phyloP scores from a whole-genome alignment of 768 basidiomycete species.

The Podaxis mareebaensis region DNA sequence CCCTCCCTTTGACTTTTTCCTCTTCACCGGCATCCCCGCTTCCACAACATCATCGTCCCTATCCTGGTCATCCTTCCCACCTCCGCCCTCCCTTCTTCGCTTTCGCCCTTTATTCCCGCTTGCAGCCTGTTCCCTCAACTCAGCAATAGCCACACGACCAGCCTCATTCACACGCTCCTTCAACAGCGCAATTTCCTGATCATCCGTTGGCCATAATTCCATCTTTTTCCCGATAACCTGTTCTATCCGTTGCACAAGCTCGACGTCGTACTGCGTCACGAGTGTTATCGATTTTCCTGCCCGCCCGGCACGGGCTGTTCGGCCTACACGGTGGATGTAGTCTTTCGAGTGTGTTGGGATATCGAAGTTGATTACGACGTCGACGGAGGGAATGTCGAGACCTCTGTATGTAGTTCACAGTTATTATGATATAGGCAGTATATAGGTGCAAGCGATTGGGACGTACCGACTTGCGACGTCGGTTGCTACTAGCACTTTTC shows the following conservation, averaged over 20 bases:
- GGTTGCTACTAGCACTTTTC: conserved; percentile 90
- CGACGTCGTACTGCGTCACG: conserved; percentile 98
- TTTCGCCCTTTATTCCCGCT: conserved; percentile 46
- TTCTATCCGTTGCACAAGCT: conserved; percentile 94
- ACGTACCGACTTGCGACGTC: conserved; percentile 91
- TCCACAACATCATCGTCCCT: conserved; percentile 92
- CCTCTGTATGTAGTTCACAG: conserved; percentile 49
- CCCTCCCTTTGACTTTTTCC: conserved; percentile 53
- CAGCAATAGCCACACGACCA: conserved; percentile 69
- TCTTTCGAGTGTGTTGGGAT: conserved; percentile 98
- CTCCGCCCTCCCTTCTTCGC: conserved; percentile 43
- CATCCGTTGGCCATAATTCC: conserved; percentile 83
- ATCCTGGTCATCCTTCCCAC: conserved; percentile 75
- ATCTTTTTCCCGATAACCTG: conserved; percentile 90
- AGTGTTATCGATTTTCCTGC: conserved; percentile 97
- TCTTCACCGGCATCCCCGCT: conserved; percentile 78
- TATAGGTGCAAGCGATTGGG: neutral
- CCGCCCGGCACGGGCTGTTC: conserved; percentile 97
- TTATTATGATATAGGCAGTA: neutral
- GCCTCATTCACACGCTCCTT: conserved; percentile 91
- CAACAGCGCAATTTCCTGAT: conserved; percentile 85
- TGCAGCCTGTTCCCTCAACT: conserved; percentile 69
- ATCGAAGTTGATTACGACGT: conserved; percentile 97
- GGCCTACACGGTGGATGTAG: conserved; percentile 97
- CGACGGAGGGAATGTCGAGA: conserved; percentile 93